Conservation (phyloP, 805 yeast species). For the Lipomyces yamadae region DNA sequence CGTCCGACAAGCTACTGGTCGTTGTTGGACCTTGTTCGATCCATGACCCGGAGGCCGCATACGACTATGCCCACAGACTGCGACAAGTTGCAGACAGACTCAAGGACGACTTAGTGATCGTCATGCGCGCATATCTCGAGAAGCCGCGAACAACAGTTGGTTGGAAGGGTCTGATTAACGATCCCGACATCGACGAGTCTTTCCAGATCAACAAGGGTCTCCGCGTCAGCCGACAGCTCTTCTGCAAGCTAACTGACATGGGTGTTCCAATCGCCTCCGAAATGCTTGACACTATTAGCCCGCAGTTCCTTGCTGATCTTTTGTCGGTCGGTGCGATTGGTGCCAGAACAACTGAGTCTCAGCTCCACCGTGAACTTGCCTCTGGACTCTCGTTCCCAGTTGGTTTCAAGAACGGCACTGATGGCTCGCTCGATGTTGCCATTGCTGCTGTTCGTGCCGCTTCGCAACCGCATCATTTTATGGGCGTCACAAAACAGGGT, state of each 20-base stretch:
- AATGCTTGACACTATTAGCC: constrained; percentile 97
- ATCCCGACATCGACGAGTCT: constrained; percentile 90
- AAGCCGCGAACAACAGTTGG: constrained; percentile 99
- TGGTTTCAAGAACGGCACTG: constrained; percentile 98
- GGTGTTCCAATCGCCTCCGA: constrained; percentile 95
- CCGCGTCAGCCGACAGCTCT: constrained; percentile 82
- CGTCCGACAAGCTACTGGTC: constrained; percentile 82
- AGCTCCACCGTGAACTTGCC: constrained; percentile 94
- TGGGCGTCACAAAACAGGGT: constrained; percentile 97
- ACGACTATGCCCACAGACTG: constrained; percentile 80
- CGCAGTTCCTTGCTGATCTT: constrained; percentile 90
- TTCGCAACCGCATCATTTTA: constrained; percentile 87
- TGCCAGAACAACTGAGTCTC: constrained; percentile 98
- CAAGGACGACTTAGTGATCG: constrained; percentile 73
- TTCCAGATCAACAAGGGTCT: constrained; percentile 96
- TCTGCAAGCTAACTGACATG: constrained; percentile 73
- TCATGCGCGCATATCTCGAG: constrained; percentile 98
- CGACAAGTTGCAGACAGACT: constrained; percentile 71
- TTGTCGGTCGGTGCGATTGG: constrained; percentile 97
- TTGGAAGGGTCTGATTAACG: constrained; percentile 97
- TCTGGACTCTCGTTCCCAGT: constrained; percentile 98
- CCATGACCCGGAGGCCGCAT: constrained; percentile 87
- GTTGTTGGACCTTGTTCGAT: constrained; percentile 97
- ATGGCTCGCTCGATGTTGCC: constrained; percentile 90
- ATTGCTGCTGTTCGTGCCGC: constrained; percentile 94